These are phyloP conservation scores for Penicillium samsonianum DNA, from an alignment of 495 filamentous ascomycete species.

Conservation along the genomic window DNA sequence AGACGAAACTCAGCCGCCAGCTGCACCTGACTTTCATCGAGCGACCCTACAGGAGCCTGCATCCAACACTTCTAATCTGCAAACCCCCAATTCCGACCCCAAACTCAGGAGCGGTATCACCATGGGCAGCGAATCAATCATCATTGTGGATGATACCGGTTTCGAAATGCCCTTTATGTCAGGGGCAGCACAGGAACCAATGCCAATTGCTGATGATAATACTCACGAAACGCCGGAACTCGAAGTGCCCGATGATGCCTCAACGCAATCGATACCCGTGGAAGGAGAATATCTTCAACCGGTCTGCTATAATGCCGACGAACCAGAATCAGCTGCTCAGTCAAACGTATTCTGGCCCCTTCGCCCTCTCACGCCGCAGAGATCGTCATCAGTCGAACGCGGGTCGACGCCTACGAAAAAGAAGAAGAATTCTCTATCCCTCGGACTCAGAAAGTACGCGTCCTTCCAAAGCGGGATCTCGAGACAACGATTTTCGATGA, in stretches of 20 bases:
- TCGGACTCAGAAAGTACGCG: slow-evolving; percentile 60
- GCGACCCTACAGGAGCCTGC: slow-evolving; percentile 5
- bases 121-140: slow-evolving; percentile 78
- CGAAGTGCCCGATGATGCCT: slow-evolving; percentile 19
- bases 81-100: slow-evolving; percentile 12
- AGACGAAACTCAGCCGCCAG: slow-evolving; percentile 9
- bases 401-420: slow-evolving; percentile 27
- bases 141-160: slow-evolving; percentile 72
- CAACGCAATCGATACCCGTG: slow-evolving; percentile 25
- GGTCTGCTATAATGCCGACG: slow-evolving; percentile 36
- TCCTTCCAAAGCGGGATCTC: slow-evolving; percentile 74
- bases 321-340: slow-evolving; percentile 13
- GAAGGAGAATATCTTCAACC: slow-evolving; percentile 38
- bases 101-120: slow-evolving; percentile 64
- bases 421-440: slow-evolving; percentile 34
- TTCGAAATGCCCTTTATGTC: slow-evolving; percentile 41
- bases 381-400: slow-evolving; percentile 39
- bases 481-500: slow-evolving; percentile 57
- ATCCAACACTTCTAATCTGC: slow-evolving; percentile 3
- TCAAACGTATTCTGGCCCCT: slow-evolving; percentile 23
- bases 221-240: slow-evolving; percentile 9
- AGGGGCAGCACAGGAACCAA: slow-evolving; percentile 30
- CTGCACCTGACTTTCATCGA: slow-evolving; percentile 11
- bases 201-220: slow-evolving; percentile 10
- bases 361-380: slow-evolving; percentile 24